phyloP scores from a whole-genome alignment of 148 eudicot genomes.

The Suaeda aralocaspica region DNA sequence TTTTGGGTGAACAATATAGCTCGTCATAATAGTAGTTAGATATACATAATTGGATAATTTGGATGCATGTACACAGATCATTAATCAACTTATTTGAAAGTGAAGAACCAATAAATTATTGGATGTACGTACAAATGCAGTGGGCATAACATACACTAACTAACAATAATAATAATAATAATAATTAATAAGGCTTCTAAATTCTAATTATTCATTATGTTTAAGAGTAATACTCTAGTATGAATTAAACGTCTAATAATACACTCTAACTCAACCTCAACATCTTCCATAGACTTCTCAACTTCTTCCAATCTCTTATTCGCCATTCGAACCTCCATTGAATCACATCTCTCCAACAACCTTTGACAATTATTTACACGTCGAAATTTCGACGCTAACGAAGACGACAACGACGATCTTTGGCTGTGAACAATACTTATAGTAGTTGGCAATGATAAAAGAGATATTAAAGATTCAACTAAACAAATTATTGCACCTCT shows the following conservation, averaged over 20 bases:
- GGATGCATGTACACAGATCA: no score
- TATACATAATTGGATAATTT: no score
- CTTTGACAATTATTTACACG: slow-evolving; percentile 36
- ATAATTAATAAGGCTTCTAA: no score
- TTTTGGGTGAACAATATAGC: no score
- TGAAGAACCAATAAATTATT: no score
- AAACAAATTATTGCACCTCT: slow-evolving; percentile 42
- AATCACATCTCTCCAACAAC: slow-evolving; percentile 44
- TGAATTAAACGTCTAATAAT: slow-evolving; percentile 58
- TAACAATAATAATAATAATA: no score
- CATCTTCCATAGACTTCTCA: slow-evolving; percentile 42
- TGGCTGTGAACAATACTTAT: slow-evolving; percentile 21
- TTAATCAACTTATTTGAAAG: no score
- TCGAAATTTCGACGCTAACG: slow-evolving; percentile 31
- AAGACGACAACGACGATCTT: no score
- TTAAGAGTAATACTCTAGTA: slow-evolving; percentile 70
- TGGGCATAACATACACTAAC: no score
- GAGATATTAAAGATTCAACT: slow-evolving; percentile 47
- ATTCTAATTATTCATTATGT: slow-evolving; percentile 51
- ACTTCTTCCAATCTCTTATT: slow-evolving; percentile 45
- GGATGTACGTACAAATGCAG: no score
- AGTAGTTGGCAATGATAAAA: slow-evolving; percentile 42
- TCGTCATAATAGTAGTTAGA: no score
- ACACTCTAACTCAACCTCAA: slow-evolving; percentile 51
- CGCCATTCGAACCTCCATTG: slow-evolving; percentile 25